Conservation (phyloP, 495 filamentous ascomycete genomes). For the Apiosordaria backusii region DNA sequence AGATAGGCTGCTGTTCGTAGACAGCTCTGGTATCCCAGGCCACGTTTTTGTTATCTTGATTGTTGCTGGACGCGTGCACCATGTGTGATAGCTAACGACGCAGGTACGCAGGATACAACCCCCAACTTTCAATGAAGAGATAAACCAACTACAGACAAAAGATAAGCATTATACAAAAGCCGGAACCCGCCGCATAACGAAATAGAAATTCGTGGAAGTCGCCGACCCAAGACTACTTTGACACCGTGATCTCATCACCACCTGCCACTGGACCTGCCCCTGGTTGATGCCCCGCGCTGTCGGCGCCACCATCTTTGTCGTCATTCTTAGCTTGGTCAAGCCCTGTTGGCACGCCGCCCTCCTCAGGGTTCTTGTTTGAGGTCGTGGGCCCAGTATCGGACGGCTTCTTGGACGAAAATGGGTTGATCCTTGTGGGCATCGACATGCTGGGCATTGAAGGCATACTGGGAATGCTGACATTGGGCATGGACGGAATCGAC, state of each 20-base stretch:
- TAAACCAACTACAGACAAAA: background rate
- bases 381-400: background rate
- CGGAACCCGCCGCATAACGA: background rate
- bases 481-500: constrained; percentile 27
- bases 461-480: constrained; percentile 25
- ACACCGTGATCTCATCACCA: constrained; percentile 1
- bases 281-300: background rate
- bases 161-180: background rate
- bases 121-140: background rate
- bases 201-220: background rate
- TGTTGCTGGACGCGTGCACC: background rate
- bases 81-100: background rate
- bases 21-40: background rate
- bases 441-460: constrained; percentile 25
- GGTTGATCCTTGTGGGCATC: constrained; percentile 20
- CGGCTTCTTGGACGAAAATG: constrained; percentile 19
- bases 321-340: background rate
- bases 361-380: background rate
- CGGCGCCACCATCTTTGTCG: background rate
- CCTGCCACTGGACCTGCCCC: background rate
- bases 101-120: background rate
- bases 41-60: background rate
- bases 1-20: background rate
- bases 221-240: background rate
- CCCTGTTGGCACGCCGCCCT: background rate